These are phyloP conservation scores for Emergomyces pasteurianus DNA, from an alignment of 2,329 filamentous ascomycete genomes.

Conservation along the genomic window DNA sequence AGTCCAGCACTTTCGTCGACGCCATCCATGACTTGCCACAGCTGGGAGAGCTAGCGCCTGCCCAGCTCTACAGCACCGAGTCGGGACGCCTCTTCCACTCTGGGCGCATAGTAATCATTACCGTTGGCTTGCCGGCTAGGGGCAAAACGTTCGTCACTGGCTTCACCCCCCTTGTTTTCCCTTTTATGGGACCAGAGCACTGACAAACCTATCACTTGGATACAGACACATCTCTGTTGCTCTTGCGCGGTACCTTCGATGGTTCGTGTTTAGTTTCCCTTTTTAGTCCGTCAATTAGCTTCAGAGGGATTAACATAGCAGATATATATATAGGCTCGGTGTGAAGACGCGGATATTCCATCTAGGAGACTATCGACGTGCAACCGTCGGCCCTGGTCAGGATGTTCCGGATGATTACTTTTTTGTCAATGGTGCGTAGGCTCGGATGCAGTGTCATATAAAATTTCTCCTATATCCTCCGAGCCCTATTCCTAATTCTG, in stretches of 20 bases:
- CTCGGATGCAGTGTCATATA: background rate
- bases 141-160: slow-evolving; percentile 67
- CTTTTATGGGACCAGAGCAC: background rate
- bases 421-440: slow-evolving; percentile 62
- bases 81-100: slow-evolving; percentile 95
- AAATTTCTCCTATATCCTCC: background rate
- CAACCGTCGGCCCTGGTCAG: slow-evolving; percentile 70
- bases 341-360: slow-evolving; percentile 98
- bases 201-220: background rate
- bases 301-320: slow-evolving; percentile 8
- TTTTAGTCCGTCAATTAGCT: background rate
- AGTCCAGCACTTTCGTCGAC: slow-evolving; percentile 93
- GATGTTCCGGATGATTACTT: slow-evolving; percentile 96
- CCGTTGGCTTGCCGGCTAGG: slow-evolving; percentile 85
- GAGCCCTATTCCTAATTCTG: background rate
- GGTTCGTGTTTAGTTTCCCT: slow-evolving; percentile 39
- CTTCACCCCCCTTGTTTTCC: background rate
- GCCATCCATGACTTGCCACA: slow-evolving; percentile 88
- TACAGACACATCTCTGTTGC: slow-evolving; percentile 84
- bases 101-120: slow-evolving; percentile 91
- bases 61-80: slow-evolving; percentile 96
- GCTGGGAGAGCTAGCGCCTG: slow-evolving; percentile 75
- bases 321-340: slow-evolving; percentile 53
- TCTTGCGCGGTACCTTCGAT: slow-evolving; percentile 83
- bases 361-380: slow-evolving; percentile 87